phyloP scores from a whole-genome alignment of 2,329 filamentous ascomycete species.

The Penicillium thymicola region DNA sequence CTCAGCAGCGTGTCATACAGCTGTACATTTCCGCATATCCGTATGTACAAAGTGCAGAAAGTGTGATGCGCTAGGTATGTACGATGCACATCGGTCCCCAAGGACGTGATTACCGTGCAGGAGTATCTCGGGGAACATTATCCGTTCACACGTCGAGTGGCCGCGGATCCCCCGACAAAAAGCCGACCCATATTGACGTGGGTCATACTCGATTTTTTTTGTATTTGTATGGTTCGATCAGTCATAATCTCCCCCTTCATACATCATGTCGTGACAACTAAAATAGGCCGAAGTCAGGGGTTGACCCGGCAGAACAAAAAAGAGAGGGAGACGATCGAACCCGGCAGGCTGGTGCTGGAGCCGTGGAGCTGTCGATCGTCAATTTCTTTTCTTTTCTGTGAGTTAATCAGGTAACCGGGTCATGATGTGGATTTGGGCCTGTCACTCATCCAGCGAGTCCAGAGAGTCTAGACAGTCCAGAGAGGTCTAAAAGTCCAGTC shows the following conservation, averaged over 20 bases:
- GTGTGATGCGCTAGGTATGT: not conserved
- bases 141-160: conserved; percentile 14
- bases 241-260: conserved; percentile 8
- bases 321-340: conserved; percentile 20
- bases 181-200: conserved; percentile 14
- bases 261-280: conserved; percentile 5
- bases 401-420: conserved; percentile 6
- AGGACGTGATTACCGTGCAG: conserved; percentile 6
- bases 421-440: conserved; percentile 6
- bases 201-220: conserved; percentile 2
- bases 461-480: not conserved
- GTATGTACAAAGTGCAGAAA: not conserved
- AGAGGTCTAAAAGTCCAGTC: conserved; percentile 1
- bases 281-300: conserved; percentile 17
- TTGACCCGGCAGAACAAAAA: conserved; percentile 16
- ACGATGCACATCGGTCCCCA: not conserved
- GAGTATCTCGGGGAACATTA: conserved; percentile 15
- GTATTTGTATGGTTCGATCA: conserved; percentile 17
- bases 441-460: not conserved
- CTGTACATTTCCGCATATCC: not conserved
- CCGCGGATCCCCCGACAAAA: conserved; percentile 16
- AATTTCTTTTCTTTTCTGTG: conserved; percentile 13
- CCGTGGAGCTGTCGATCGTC: conserved; percentile 19
- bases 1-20: conserved; percentile 4
- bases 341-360: conserved; percentile 20